phyloP scores from a whole-genome alignment of 345 rosid species.

The Syzygium jambos region DNA sequence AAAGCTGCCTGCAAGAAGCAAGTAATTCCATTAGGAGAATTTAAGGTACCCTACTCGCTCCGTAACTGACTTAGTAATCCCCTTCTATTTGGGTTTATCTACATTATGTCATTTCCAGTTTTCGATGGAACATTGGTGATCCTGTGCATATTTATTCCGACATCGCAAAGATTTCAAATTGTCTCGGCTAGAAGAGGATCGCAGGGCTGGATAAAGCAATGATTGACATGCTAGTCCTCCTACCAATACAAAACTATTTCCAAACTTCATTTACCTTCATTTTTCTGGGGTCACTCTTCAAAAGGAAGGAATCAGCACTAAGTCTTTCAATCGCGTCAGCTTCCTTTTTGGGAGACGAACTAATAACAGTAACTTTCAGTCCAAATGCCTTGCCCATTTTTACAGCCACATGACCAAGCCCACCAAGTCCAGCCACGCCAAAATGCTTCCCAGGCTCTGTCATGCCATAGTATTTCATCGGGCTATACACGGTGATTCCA shows the following conservation, averaged over 20 bases:
- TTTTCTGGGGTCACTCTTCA: slow-evolving; percentile 42
- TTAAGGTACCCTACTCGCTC: neutral
- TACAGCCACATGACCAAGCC: slow-evolving; percentile 88
- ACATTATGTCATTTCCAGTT: neutral
- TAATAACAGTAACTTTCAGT: slow-evolving; percentile 74
- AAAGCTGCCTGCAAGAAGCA: slow-evolving; percentile 39
- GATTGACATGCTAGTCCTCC: neutral
- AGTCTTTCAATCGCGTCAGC: slow-evolving; percentile 38
- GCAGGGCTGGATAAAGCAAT: neutral
- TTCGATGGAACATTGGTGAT: neutral
- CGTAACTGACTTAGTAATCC: neutral
- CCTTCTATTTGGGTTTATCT: neutral
- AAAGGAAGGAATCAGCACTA: slow-evolving; percentile 56
- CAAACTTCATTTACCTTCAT: slow-evolving; percentile 40
- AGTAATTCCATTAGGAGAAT: neutral
- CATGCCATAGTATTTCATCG: slow-evolving; percentile 84
- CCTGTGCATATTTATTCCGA: neutral
- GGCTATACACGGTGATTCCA: slow-evolving; percentile 83
- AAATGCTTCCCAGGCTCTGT: slow-evolving; percentile 71
- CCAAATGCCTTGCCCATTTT: slow-evolving; percentile 85
- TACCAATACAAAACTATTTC: neutral
- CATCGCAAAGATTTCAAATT: neutral
- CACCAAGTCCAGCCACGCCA: slow-evolving; percentile 86
- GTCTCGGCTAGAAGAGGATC: neutral
- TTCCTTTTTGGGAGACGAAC: slow-evolving; percentile 49